Base-by-base conservation (phyloP, 169 alveolate species). In the Eimeria maxima region DNA sequence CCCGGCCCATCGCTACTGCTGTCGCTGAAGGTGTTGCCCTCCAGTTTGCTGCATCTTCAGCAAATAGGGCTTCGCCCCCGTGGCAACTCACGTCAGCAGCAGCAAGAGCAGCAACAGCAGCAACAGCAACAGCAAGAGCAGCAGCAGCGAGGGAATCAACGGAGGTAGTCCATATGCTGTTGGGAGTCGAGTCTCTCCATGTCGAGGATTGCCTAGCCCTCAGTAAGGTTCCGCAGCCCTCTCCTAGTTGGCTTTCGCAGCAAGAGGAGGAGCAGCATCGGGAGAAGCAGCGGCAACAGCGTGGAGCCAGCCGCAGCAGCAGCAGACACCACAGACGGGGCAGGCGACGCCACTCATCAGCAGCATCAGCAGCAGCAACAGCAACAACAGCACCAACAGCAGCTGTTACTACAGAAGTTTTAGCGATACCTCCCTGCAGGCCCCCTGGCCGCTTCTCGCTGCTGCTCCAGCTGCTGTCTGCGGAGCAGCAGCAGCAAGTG, bases 391-490 rank as follows among this genome's bases (percentile, higher is more conserved):
- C 88, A 78, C 53, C 71, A 50, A 55, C 90, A 22, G 65, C 90
- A 81, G 74, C 90, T n/a, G 47, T n/a, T 5, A 29, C 74, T 4
- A 81, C 74, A 57, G 92, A 83, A 42, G 33, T 83, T 14, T 29
- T 83, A 29, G 92, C 92, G 29, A 24, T 83, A 60, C 76, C 92
- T 27, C 92, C 92, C 53, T 83, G 92, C 92, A 74, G 73, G 33
- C 92, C 92, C 60, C 78, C 92, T 18, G 78, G 92, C 50, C 92
- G 92, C 33, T 83, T 83, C 92, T 38, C 92, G 5, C 74, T 83
- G 55, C 92, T 83, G 76, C 73, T 83, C 78, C 92, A 57, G 47
- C 92, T 83, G 92, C 92, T 27, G 29, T 42, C 92, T 29, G n/a
- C 55, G 57, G 69, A 50, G 55, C 78, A 33, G 78, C 92, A 73